phyloP scores from a whole-genome alignment of 2,329 filamentous ascomycete genomes.

The Talaromyces sp. region DNA sequence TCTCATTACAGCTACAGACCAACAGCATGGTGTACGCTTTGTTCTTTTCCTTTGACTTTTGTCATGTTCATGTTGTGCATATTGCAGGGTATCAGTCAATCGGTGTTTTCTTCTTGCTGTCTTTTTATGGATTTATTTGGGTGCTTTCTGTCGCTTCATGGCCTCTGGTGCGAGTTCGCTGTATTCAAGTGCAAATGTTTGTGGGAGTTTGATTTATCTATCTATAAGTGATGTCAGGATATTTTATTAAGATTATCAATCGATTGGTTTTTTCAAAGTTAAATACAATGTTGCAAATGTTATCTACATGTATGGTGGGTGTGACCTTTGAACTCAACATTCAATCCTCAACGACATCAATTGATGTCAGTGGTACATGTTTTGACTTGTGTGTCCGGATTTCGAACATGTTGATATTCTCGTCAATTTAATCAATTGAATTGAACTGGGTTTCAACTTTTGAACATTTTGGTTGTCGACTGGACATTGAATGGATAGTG shows the following conservation, averaged over 20 bases:
- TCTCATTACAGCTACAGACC: neutral
- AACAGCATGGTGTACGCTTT: neutral
- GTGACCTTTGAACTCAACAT: no score
- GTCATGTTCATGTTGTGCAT: neutral
- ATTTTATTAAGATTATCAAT: neutral
- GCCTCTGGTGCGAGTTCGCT: neutral
- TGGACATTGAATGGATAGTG: no score
- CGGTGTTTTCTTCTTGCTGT: neutral
- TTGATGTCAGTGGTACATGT: no score
- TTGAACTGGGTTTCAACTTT: no score
- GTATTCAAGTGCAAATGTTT: neutral
- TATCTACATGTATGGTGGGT: no score
- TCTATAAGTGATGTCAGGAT: neutral
- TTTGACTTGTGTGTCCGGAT: no score
- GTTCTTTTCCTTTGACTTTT: neutral
- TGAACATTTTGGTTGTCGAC: no score
- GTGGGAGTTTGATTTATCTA: neutral
- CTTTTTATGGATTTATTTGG: neutral
- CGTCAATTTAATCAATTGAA: no score
- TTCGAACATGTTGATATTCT: no score
- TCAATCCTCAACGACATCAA: no score
- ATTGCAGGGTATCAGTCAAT: neutral
- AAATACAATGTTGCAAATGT: no score
- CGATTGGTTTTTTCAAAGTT: neutral
- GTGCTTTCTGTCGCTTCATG: neutral